Conservation (phyloP, 1,284 basidiomycete genomes). For the Pseudozyma sp. region DNA sequence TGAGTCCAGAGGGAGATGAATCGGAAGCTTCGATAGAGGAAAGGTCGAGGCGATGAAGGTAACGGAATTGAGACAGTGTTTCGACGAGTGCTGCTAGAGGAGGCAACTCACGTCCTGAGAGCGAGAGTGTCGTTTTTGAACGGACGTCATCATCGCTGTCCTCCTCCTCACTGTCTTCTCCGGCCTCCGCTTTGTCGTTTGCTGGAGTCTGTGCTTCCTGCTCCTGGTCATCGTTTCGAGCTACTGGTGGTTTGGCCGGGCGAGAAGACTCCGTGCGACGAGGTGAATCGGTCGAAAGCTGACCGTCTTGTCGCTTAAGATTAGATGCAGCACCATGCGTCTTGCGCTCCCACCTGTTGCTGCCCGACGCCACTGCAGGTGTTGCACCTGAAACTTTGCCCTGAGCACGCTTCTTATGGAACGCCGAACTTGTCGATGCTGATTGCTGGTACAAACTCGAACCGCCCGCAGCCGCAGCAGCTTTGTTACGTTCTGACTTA, state of each 20-base stretch:
- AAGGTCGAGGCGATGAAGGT: conserved; percentile 59
- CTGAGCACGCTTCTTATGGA: conserved; percentile 40
- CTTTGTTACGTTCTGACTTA: conserved; percentile 45
- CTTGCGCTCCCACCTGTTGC: conserved; percentile 5
- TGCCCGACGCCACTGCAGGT: conserved; percentile 6
- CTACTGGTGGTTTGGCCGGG: not conserved
- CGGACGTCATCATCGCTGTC: conserved; percentile 22
- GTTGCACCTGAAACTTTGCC: conserved; percentile 6
- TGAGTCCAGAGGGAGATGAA: conserved; percentile 44
- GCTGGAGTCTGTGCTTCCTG: not conserved
- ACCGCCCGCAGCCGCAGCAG: conserved; percentile 18
- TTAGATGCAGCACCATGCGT: not conserved
- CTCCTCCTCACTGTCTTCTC: conserved; percentile 7
- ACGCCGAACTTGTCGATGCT: conserved; percentile 33
- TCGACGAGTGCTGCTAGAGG: conserved; percentile 41
- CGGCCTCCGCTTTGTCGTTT: not conserved
- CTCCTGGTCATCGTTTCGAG: not conserved
- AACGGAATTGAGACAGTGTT: conserved; percentile 58
- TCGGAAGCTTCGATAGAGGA: conserved; percentile 54
- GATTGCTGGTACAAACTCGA: conserved; percentile 3
- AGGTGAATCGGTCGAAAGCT: not conserved
- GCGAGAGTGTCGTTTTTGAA: conserved; percentile 46
- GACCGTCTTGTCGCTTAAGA: not conserved
- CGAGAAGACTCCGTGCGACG: too few species aligned
- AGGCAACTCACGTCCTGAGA: conserved; percentile 57